Conservation (phyloP, 2,329 filamentous ascomycete species). For the Ascochyta rabiei region DNA sequence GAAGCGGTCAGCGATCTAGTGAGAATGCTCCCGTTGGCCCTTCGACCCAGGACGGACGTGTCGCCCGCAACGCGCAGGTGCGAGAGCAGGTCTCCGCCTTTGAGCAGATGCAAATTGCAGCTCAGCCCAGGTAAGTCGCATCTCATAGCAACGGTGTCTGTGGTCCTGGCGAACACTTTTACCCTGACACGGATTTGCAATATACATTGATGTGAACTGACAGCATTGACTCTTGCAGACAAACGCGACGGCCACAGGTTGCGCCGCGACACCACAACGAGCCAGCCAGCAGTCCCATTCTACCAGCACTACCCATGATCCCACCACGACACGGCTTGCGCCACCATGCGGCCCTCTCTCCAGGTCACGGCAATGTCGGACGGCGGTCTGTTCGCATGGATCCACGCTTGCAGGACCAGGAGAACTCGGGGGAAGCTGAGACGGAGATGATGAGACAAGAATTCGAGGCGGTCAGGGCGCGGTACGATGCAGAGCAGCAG, state of each 20-base stretch:
- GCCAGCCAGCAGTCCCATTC: slow-evolving; percentile 13
- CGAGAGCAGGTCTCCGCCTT: slow-evolving; percentile 24
- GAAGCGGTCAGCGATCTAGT: slow-evolving; percentile 28
- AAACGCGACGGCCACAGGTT: slow-evolving; percentile 2
- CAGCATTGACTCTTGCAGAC: not conserved
- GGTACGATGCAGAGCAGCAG: slow-evolving; percentile 31
- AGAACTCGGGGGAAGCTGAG: slow-evolving; percentile 41
- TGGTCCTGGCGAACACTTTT: not conserved
- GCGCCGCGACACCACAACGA: slow-evolving; percentile 1
- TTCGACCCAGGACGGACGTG: not conserved
- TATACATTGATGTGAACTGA: too few relatives aligned
- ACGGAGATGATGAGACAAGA: slow-evolving; percentile 37
- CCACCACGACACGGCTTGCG: slow-evolving; percentile 15
- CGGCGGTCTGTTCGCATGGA: slow-evolving; percentile 16
- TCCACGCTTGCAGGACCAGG: slow-evolving; percentile 38
- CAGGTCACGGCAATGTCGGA: slow-evolving; percentile 1
- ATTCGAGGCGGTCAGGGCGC: slow-evolving; percentile 21
- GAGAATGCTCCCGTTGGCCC: slow-evolving; percentile 27
- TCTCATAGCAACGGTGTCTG: too few relatives aligned
- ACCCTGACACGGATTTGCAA: not conserved
- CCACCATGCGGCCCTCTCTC: slow-evolving; percentile 2
- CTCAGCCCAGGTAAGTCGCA: slow-evolving; percentile 11
- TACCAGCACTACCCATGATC: slow-evolving; percentile 11
- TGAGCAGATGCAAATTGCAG: slow-evolving; percentile 21
- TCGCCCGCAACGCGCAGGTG: slow-evolving; percentile 14